Evolutionary conservation across 495 filamentous ascomycete genomes (phyloP).

Genomic region (Parathielavia appendiculata): DNA sequence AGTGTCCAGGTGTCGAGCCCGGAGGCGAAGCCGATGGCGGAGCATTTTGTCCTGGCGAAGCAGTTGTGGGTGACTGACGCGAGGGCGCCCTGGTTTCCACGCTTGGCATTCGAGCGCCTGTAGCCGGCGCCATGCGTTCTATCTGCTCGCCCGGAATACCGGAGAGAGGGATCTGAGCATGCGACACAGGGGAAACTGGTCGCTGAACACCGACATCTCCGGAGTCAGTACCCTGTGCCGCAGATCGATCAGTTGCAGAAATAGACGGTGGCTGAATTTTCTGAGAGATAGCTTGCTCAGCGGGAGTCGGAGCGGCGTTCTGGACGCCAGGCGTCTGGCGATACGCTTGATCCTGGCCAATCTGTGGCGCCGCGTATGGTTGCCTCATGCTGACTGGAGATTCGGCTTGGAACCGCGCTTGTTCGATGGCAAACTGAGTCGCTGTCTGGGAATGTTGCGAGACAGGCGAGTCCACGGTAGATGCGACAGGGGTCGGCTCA

Average conservation of each 20-base stretch:
- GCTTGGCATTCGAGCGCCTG: background rate
- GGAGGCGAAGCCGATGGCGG: background rate
- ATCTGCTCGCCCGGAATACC: conserved; percentile 10
- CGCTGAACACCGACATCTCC: background rate
- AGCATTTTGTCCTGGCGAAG: background rate
- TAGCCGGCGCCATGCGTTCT: background rate
- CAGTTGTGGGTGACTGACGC: conserved; percentile 8
- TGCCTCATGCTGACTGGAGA: conserved; percentile 25
- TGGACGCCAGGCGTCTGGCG: background rate
- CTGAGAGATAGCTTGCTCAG: conserved; percentile 10
- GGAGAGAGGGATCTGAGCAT: background rate
- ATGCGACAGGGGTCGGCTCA: conserved; percentile 15
- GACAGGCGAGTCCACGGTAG: conserved; percentile 20
- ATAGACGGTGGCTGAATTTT: conserved; percentile 8
- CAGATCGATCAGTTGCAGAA: background rate
- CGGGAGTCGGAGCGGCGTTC: conserved; percentile 2
- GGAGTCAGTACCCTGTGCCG: background rate
- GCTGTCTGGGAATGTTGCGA: conserved; percentile 24
- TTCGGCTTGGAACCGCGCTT: conserved; percentile 17
- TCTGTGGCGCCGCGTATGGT: conserved; percentile 16
- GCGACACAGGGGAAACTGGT: conserved; percentile 8
- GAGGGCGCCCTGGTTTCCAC: background rate
- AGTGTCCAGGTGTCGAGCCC: conserved; percentile 2
- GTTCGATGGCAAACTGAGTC: conserved; percentile 18
- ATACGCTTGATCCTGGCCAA: background rate